Percentiles rank a stretch among this genome's conserved stretches.
Conservation (phyloP, 768 basidiomycete genomes). For the Kwoniella bestiolae region DNA sequence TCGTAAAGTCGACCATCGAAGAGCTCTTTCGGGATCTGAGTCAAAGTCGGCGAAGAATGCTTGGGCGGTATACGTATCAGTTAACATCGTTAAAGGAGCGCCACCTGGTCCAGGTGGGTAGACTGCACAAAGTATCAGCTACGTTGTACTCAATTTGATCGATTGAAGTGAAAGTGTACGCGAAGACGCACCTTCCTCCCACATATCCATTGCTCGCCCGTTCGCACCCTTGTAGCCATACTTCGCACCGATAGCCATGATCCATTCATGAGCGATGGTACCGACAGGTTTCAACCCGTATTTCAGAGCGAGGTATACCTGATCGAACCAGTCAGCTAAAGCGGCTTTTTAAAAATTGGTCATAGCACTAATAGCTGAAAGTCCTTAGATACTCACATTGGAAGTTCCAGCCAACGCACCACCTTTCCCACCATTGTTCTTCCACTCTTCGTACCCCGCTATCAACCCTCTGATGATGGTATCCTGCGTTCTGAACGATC, state of each 20-base stretch:
- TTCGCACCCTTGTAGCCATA: conserved; percentile 81
- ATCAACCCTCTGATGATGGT: conserved; percentile 72
- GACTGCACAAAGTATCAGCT: conserved; percentile 36
- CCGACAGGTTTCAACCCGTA: conserved; percentile 71
- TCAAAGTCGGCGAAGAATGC: conserved; percentile 74
- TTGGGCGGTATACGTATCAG: conserved; percentile 90
- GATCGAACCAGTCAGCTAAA: conserved; percentile 3
- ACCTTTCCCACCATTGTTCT: conserved; percentile 45
- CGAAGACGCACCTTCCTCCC: conserved; percentile 76
- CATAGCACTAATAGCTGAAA: neutral
- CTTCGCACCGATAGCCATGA: conserved; percentile 70
- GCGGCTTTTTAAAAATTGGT: neutral
- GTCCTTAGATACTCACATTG: conserved; percentile 71
- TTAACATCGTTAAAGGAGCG: conserved; percentile 71
- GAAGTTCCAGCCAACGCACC: conserved; percentile 78
- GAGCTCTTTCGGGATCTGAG: conserved; percentile 63
- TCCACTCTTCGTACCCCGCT: conserved; percentile 65
- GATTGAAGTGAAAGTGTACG: too few species aligned
- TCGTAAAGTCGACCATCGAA: conserved; percentile 78
- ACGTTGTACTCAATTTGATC: neutral
- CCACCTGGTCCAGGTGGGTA: conserved; percentile 56
- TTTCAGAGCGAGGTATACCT: conserved; percentile 85
- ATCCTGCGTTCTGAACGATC: conserved; percentile 70
- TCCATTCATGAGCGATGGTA: conserved; percentile 62
- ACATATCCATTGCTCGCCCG: conserved; percentile 73